Evolutionary conservation across 306 rosid genomes (phyloP), one percentile per base, ranked within the genome.

Genomic region (Pterocarpus macrocarpus): DNA sequence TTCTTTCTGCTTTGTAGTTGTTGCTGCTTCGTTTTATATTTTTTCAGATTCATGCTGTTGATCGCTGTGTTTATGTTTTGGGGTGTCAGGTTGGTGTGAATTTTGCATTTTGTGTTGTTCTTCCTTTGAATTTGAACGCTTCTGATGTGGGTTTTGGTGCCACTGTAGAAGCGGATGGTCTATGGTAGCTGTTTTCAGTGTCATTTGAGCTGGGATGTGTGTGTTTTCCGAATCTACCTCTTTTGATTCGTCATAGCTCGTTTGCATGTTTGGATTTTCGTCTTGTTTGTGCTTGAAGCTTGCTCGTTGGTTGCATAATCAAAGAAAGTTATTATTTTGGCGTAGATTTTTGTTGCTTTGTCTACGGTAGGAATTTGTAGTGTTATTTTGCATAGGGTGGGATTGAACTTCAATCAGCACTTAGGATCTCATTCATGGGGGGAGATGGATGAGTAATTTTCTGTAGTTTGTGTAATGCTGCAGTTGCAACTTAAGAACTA

Each of bases 261-360:
- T 67, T 47, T 90, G 91, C 90, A 88, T 91, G 97, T 75, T 85
- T 65, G 71, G 90, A 88, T 79, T 86, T 52, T 81, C 22, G 75
- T 64, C 81, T 81, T 70, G 57, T 75, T 81, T 80, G 14, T 64
- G 82, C 58, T 61, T 66, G 53, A 44, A 66, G 11, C 36, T 12
- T 1, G 81, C 35, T 45, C 17, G 17, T 53, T 69, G 9, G 41
- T 45, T 49, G n/a, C 53, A 22, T 85, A 36, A 50, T 65, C 17
- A n/a, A 70, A 47, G 36, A 15, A 66, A 17, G 56, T 72, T 22
- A 0, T 22, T 32, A 12, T 44, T 71, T 85, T 72, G 68, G 77
- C 73, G 55, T 71, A 69, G 62, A 7, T 66, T 81, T 67, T 68
- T 16, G 33, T 55, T 68, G 32, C 69, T 28, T 56, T 6, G 56